phyloP scores from a whole-genome alignment of 179 eudicot species.

The Beta corolliflora region DNA sequence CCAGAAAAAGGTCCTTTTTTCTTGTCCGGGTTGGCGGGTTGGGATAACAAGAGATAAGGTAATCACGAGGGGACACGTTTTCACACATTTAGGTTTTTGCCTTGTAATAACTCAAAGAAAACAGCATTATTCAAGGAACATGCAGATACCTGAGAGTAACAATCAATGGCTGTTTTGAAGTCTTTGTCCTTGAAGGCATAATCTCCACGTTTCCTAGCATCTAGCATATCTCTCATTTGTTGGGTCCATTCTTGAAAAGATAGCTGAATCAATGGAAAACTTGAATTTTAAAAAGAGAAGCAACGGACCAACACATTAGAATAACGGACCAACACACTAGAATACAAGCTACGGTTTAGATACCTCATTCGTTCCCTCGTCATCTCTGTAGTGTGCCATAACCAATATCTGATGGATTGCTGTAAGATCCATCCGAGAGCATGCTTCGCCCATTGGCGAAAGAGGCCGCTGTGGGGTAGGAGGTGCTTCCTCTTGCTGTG shows the following conservation, averaged over 20 bases:
- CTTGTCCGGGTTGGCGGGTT: no score
- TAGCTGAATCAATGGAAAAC: constrained; percentile 47
- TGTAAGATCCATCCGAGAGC: constrained; percentile 90
- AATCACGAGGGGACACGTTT: background rate
- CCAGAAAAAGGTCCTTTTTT: no score
- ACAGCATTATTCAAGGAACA: constrained; percentile 6
- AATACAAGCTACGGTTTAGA: background rate
- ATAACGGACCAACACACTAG: background rate
- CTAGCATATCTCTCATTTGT: constrained; percentile 96
- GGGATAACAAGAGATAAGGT: no score
- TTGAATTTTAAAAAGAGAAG: background rate
- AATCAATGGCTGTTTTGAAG: constrained; percentile 83
- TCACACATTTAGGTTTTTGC: background rate
- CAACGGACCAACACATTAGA: background rate
- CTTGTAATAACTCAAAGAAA: background rate
- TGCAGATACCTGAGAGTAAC: constrained; percentile 87
- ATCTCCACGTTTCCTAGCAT: constrained; percentile 95
- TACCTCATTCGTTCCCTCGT: constrained; percentile 96
- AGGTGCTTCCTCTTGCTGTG: constrained; percentile 70
- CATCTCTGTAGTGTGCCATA: constrained; percentile 83
- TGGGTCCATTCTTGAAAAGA: constrained; percentile 99
- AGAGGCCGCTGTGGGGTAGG: constrained; percentile 78
- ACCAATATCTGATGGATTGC: constrained; percentile 91
- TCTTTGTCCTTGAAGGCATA: constrained; percentile 91
- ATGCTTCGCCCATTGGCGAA: constrained; percentile 94